Percentiles rank a stretch among this genome's conserved stretches.
phyloP scores from a whole-genome alignment of 2,329 filamentous ascomycete species.

The Mollisiaceae sp. region DNA sequence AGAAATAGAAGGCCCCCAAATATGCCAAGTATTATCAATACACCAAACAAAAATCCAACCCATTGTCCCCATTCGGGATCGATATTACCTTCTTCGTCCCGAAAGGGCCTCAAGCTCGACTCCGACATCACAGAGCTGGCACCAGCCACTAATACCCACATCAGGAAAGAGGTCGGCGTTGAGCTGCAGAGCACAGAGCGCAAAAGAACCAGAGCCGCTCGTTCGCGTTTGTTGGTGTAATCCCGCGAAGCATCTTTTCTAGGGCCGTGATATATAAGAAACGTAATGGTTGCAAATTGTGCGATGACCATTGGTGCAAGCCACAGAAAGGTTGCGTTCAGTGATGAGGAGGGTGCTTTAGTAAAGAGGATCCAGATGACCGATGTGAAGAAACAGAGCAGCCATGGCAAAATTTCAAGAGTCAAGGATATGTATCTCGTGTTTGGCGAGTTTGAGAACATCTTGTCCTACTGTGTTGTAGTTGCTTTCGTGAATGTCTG shows the following conservation, averaged over 20 bases:
- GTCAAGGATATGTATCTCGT: not conserved
- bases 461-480: not conserved
- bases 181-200: not conserved
- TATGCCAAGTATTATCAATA: too few relatives aligned
- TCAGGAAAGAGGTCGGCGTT: not conserved
- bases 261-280: not conserved
- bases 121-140: not conserved
- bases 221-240: not conserved
- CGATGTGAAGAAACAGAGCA: not conserved
- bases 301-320: not conserved
- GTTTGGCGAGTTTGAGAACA: not conserved
- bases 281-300: not conserved
- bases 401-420: not conserved
- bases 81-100: not conserved
- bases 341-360: not conserved
- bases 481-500: too few relatives aligned
- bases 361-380: not conserved
- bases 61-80: too few relatives aligned
- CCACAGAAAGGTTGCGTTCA: not conserved
- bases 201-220: not conserved
- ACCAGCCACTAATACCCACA: not conserved
- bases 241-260: not conserved
- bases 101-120: not conserved
- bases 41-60: too few relatives aligned
- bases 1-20: too few relatives aligned